Percentiles rank a stretch among this genome's conserved stretches.
Conservation (phyloP, 257 asterid genomes). For the Nicotiana attenuata region DNA sequence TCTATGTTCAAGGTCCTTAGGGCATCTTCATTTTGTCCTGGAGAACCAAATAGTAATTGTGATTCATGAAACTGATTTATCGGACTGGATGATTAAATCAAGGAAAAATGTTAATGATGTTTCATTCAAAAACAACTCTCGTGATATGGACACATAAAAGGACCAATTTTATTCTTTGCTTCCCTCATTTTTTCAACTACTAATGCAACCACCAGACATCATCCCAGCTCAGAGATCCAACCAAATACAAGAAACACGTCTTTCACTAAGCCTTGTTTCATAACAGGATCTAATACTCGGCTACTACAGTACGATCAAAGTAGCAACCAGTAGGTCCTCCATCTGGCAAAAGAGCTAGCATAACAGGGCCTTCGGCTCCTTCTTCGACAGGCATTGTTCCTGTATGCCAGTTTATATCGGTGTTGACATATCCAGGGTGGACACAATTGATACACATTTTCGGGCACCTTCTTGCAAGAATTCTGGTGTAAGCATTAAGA, state of each 20-base stretch:
- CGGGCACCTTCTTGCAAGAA: slow-evolving; percentile 61
- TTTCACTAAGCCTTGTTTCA: neutral
- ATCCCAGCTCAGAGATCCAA: neutral
- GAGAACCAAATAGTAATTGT: too few relatives aligned
- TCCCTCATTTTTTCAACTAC: neutral
- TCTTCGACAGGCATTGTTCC: slow-evolving; percentile 53
- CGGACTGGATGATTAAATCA: too few relatives aligned
- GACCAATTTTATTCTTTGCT: neutral
- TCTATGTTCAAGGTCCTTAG: slow-evolving; percentile 54
- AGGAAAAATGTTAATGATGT: neutral
- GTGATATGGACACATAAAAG: neutral
- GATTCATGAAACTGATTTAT: too few relatives aligned
- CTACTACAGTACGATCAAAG: slow-evolving; percentile 49
- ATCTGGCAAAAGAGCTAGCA: slow-evolving; percentile 60
- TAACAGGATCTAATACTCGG: slow-evolving; percentile 36
- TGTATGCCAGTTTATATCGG: slow-evolving; percentile 63
- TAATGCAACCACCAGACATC: neutral
- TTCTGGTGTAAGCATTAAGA: slow-evolving; percentile 67
- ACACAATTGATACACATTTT: slow-evolving; percentile 67
- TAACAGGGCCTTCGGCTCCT: slow-evolving; percentile 70
- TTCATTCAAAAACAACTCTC: neutral
- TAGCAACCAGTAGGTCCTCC: slow-evolving; percentile 71
- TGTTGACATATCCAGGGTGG: slow-evolving; percentile 69
- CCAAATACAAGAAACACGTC: neutral
- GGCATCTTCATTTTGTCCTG: slow-evolving; percentile 25